Percentiles rank a stretch among this genome's conserved stretches.
phyloP scores from a whole-genome alignment of 2,329 filamentous ascomycete genomes.

The Aspergillus fumigatus region DNA sequence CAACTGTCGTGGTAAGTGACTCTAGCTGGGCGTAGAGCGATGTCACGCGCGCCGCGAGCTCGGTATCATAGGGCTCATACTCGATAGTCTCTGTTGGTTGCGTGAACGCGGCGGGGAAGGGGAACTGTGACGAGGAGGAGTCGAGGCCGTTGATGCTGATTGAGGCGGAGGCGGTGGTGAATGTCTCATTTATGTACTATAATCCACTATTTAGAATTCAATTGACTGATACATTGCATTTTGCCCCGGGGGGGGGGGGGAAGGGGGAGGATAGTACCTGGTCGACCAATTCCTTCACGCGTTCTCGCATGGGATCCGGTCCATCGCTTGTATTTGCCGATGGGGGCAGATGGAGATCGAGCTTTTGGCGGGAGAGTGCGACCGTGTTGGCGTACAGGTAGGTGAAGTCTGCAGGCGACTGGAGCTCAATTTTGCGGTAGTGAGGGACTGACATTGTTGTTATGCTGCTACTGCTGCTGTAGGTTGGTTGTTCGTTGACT shows the following conservation, averaged over 20 bases:
- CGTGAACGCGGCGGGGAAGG: slow-evolving; percentile 30
- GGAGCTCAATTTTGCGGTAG: slow-evolving; percentile 49
- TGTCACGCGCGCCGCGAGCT: slow-evolving; percentile 40
- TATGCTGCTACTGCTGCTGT: background rate
- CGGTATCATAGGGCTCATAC: slow-evolving; percentile 44
- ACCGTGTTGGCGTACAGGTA: slow-evolving; percentile 46
- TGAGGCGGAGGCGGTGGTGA: slow-evolving; percentile 40
- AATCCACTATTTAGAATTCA: background rate
- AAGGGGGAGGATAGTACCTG: slow-evolving; percentile 28
- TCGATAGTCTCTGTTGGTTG: slow-evolving; percentile 41
- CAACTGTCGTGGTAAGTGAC: slow-evolving; percentile 44
- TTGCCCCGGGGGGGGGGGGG: no score
- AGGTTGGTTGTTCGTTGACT: background rate
- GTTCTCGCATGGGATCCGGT: slow-evolving; percentile 42
- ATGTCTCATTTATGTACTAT: slow-evolving; percentile 44
- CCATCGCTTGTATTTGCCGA: slow-evolving; percentile 36
- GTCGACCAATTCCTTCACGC: slow-evolving; percentile 39
- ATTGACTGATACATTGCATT: background rate
- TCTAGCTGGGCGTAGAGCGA: slow-evolving; percentile 46
- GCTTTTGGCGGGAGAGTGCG: slow-evolving; percentile 42
- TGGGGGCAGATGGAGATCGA: slow-evolving; percentile 46
- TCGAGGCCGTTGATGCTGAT: slow-evolving; percentile 48
- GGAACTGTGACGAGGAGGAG: slow-evolving; percentile 27
- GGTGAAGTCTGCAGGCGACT: slow-evolving; percentile 46
- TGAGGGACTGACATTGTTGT: slow-evolving; percentile 29